Evolutionary conservation across 2,329 filamentous ascomycete species (phyloP).

Genomic region (Macrophomina tecta): DNA sequence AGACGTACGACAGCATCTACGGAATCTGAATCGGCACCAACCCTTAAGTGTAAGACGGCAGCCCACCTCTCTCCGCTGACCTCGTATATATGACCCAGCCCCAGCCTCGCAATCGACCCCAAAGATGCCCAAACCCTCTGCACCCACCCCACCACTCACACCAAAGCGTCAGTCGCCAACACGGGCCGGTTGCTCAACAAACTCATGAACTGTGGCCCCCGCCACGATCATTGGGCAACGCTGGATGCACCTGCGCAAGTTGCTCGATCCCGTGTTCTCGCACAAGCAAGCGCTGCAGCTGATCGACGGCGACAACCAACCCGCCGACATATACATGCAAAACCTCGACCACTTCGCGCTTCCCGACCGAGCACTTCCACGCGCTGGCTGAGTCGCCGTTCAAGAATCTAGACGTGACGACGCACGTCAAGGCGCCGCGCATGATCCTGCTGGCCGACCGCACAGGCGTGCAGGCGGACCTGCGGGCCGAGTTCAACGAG

Average conservation of each 20-base stretch:
- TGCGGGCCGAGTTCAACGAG: conserved; percentile 17
- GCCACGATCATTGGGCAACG: conserved; percentile 23
- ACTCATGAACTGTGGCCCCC: conserved; percentile 20
- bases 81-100: background rate
- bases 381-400: conserved; percentile 27
- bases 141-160: conserved; percentile 16
- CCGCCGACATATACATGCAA: background rate
- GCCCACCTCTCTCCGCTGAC: too few relatives aligned
- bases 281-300: conserved; percentile 10
- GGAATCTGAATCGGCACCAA: conserved; percentile 20
- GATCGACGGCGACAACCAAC: conserved; percentile 6
- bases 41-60: conserved; percentile 16
- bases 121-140: conserved; percentile 24
- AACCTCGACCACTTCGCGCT: background rate
- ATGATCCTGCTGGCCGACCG: conserved; percentile 26
- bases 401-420: conserved; percentile 27
- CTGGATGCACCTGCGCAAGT: conserved; percentile 18
- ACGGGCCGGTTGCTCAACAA: conserved; percentile 25
- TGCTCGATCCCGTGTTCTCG: conserved; percentile 20
- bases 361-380: conserved; percentile 10
- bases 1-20: conserved; percentile 24
- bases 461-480: conserved; percentile 16
- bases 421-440: conserved; percentile 20
- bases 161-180: conserved; percentile 15
- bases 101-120: conserved; percentile 14